Base-by-base conservation (phyloP, 1,284 basidiomycete genomes). In the Sphagnurus paluster region DNA sequence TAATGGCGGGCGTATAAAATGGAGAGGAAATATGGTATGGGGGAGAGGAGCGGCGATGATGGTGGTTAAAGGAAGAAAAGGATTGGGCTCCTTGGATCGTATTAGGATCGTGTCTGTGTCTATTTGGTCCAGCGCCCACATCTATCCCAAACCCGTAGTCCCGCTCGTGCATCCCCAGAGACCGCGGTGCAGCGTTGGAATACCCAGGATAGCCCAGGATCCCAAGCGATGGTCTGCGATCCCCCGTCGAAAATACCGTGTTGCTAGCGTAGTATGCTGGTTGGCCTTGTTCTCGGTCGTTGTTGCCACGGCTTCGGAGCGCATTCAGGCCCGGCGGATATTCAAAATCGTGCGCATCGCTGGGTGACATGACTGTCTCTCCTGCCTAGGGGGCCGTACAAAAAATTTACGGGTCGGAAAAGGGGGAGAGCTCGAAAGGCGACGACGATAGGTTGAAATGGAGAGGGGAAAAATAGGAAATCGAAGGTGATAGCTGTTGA, bases 101-200 rank as follows among this genome's bases (percentile, higher is more conserved):
- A 49, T 54, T 61, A 36, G 64, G 65, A 53, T 72, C 69, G 65
- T 70, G 68, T 69, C 73, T 70, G 65, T 70, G 68, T 69, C 73
- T 78, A 65, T 78, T 76, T 74, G 71, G 67, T 65, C 61, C 64
- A 13, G 50, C n/a, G n/a, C n/a, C n/a, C n/a, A n/a, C 50, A 50
- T 61, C 55, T 54, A 55, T 53, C 50, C 51, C 55, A 48, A 56
- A 55, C 33, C 56, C 50, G 51, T 62, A 63, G 14, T 62, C 65
- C 33, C 56, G 56, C 38, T 61, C 61, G 44, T 54, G 54, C 43
- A 54, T 48, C 41, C 48, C 52, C 29, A 58, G 33, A 39, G 58
- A 56, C 48, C 60, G 61, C 23, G 58, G 49, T 35, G 52, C 24
- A 39, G 48, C 23, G 14, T 47, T 54, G 38, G 47, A 46, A 36